Conservation (phyloP, 108 stramenopile species). For the Cyclotella choctawhatcheeana region DNA sequence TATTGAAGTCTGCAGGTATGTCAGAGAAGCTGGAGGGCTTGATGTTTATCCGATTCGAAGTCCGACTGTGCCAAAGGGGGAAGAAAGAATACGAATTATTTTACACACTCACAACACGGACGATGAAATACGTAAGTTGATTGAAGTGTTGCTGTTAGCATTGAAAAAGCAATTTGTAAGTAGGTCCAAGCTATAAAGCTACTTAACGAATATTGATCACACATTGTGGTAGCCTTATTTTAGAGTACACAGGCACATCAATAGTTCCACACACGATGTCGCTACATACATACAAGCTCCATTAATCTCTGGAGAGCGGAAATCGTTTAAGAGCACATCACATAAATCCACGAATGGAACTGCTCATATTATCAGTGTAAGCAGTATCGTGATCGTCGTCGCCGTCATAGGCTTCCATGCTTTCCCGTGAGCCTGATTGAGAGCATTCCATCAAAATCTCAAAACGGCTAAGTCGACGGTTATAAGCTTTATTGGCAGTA, state of each 20-base stretch:
- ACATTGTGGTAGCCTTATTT: no score
- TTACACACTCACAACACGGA: conserved; percentile 90
- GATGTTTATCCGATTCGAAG: conserved; percentile 91
- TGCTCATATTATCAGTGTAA: neutral
- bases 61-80: conserved; percentile 93
- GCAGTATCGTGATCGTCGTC: neutral
- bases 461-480: neutral
- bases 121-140: conserved; percentile 64
- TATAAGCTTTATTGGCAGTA: conserved; percentile 1
- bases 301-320: no score
- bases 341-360: conserved; percentile 5
- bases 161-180: conserved; percentile 12
- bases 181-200: conserved; percentile 3
- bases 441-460: neutral
- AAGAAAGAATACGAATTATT: conserved; percentile 92
- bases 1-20: conserved; percentile 59
- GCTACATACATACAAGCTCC: no score
- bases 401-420: neutral
- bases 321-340: no score
- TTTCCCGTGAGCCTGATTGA: conserved; percentile 2
- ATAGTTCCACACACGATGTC: no score
- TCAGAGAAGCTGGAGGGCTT: conserved; percentile 62
- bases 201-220: neutral
- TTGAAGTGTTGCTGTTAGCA: conserved; percentile 35
- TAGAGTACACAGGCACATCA: no score